Percentiles rank a stretch among this genome's conserved stretches.
These are phyloP conservation scores for Chaetomiaceae sp. DNA, from an alignment of 2,329 filamentous ascomycete species.

Conservation along the genomic window DNA sequence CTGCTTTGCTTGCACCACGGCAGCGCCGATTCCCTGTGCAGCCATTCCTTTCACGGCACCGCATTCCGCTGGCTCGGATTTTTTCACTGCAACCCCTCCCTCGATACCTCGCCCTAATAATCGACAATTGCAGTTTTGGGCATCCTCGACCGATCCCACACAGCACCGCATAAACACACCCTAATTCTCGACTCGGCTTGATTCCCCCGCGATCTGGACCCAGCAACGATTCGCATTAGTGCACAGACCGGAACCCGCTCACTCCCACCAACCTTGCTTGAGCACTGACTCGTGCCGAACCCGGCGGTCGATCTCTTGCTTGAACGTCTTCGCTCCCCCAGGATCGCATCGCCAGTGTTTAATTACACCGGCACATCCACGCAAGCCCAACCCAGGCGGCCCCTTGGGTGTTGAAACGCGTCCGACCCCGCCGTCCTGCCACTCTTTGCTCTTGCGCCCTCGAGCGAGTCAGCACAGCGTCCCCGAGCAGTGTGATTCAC, in stretches of 20 bases:
- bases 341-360: slow-evolving; percentile 14
- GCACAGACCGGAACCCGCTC: too few species aligned
- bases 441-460: neutral
- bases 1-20: slow-evolving; percentile 18
- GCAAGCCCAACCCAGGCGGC: slow-evolving; percentile 2
- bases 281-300: slow-evolving; percentile 19
- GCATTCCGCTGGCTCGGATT: slow-evolving; percentile 24
- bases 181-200: too few species aligned
- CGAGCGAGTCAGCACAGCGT: slow-evolving; percentile 9
- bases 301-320: slow-evolving; percentile 17
- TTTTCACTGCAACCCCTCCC: neutral
- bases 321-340: neutral
- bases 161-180: too few species aligned
- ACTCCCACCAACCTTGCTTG: neutral
- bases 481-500: slow-evolving; percentile 12
- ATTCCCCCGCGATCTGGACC: slow-evolving; percentile 3
- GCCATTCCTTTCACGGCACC: neutral
- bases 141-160: slow-evolving; percentile 19
- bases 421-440: slow-evolving; percentile 2
- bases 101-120: slow-evolving; percentile 4
- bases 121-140: slow-evolving; percentile 8
- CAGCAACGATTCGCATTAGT: too few species aligned
- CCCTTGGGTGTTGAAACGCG: slow-evolving; percentile 13
- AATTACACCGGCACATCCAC: slow-evolving; percentile 12
- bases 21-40: slow-evolving; percentile 11